phyloP scores from a whole-genome alignment of 495 filamentous ascomycete genomes.

The Aspergillus olivimuriae region DNA sequence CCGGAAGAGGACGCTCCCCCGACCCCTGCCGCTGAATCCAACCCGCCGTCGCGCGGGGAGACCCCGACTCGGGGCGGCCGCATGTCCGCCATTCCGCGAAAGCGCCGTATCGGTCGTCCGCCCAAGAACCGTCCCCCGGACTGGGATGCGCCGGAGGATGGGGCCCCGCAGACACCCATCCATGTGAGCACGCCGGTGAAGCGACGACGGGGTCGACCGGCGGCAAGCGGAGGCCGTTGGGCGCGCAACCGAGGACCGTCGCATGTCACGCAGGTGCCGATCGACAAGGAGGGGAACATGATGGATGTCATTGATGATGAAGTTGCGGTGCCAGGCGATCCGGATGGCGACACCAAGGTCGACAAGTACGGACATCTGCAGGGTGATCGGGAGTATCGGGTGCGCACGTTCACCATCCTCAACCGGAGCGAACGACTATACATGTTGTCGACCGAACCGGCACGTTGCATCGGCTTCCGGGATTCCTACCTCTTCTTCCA shows the following conservation, averaged over 20 bases:
- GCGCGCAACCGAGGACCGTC: slow-evolving; percentile 61
- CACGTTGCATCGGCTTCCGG: slow-evolving; percentile 90
- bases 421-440: slow-evolving; percentile 82
- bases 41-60: slow-evolving; percentile 28
- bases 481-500: slow-evolving; percentile 99
- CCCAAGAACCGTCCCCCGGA: slow-evolving; percentile 77
- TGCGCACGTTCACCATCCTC: slow-evolving; percentile 83
- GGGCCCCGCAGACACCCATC: slow-evolving; percentile 44
- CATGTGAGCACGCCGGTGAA: slow-evolving; percentile 53
- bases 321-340: slow-evolving; percentile 77
- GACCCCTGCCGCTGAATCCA: slow-evolving; percentile 33
- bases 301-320: slow-evolving; percentile 90
- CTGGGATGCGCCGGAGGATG: slow-evolving; percentile 60
- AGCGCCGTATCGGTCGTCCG: slow-evolving; percentile 76
- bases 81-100: slow-evolving; percentile 55
- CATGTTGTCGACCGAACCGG: slow-evolving; percentile 97
- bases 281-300: slow-evolving; percentile 93
- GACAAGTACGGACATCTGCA: slow-evolving; percentile 76
- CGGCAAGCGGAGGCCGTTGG: slow-evolving; percentile 64
- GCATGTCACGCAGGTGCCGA: slow-evolving; percentile 70
- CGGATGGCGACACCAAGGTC: slow-evolving; percentile 87
- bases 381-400: slow-evolving; percentile 83
- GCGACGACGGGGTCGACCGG: slow-evolving; percentile 60
- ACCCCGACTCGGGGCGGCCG: slow-evolving; percentile 27
- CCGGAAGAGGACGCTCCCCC: too few relatives aligned